Base-by-base conservation (phyloP, 306 rosid species). In the Sesbania bispinosa region DNA sequence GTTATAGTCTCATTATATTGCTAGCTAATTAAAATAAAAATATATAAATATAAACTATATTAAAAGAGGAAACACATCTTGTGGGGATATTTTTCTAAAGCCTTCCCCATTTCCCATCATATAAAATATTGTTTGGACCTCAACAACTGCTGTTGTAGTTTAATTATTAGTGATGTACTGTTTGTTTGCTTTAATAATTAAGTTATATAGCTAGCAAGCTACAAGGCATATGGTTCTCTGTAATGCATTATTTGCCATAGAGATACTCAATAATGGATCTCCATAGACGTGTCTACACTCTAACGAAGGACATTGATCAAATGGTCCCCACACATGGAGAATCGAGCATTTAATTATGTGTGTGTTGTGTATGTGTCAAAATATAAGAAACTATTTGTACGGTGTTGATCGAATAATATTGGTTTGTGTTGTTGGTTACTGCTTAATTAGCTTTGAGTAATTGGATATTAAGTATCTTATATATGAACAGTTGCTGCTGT, bases 221-320 rank as follows among this genome's bases (percentile, higher is more conserved):
- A 58, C 9, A 71, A 55, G 14, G 83, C 69, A 78, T 69, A 79
- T 82, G 78, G 76, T 58, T 69, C 62, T 69, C 77, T 67, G 32
- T 38, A 38, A 65, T 81, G 69, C 63, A 73, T 73, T 69, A 80
- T 75, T 75, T 51, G 30, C 73, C 70, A 30, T 48, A 52, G 72
- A 67, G 79, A 79, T 75, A 52, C 82, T 53, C 84, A 83, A 83
- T 79, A 79, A 71, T 83, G 52, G 52, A 69, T 79, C 81, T 67
- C 39, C 73, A 18, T 14, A 59, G 66, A 64, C 81, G 78, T 80
- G 77, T 76, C 69, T 38, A 9, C 41, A 36, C 65, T 54, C 10
- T 14, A 1, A 6, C 0, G 0, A 32, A 10, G 35, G 47, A 64
- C 66, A 41, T 63, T 6, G 4, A 62, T 62, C 62, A 41, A 54